These are phyloP conservation scores for Neurospora sp. DNA, from an alignment of 495 filamentous ascomycete species.

Conservation along the genomic window DNA sequence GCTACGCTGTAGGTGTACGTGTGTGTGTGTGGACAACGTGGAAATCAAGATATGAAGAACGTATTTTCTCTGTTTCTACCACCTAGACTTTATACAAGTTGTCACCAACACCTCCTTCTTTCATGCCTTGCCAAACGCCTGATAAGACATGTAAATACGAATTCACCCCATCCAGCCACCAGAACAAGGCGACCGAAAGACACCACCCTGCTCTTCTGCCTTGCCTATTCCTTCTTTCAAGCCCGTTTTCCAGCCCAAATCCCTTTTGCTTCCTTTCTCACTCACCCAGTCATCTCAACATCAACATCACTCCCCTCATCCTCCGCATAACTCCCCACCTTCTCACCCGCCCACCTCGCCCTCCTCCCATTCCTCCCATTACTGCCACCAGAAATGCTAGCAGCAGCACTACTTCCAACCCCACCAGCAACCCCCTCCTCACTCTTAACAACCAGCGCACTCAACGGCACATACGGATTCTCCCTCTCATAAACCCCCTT, in stretches of 20 bases:
- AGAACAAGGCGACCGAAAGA: background rate
- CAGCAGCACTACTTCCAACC: background rate
- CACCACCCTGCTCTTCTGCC: background rate
- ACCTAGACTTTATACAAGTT: background rate
- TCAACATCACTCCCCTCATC: conserved; percentile 22
- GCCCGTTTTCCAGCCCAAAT: background rate
- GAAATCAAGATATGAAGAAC: background rate
- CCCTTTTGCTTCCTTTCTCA: background rate
- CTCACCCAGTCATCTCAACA: conserved; percentile 1
- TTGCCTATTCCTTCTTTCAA: background rate
- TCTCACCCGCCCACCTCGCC: conserved; percentile 16
- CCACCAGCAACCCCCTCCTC: background rate
- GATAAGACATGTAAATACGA: background rate
- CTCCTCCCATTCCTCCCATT: background rate
- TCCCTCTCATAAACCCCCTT: conserved; percentile 53
- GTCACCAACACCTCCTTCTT: background rate
- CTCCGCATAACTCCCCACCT: conserved; percentile 33
- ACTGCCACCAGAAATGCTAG: background rate
- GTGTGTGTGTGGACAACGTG: background rate
- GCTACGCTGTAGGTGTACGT: background rate
- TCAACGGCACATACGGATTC: conserved; percentile 32
- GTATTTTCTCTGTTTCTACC: background rate
- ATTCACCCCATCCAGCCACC: background rate
- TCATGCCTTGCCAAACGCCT: background rate
- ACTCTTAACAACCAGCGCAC: conserved; percentile 9